Base-by-base conservation (phyloP, 2,329 filamentous ascomycete species). In the Mycosphaerelloides madeirae region DNA sequence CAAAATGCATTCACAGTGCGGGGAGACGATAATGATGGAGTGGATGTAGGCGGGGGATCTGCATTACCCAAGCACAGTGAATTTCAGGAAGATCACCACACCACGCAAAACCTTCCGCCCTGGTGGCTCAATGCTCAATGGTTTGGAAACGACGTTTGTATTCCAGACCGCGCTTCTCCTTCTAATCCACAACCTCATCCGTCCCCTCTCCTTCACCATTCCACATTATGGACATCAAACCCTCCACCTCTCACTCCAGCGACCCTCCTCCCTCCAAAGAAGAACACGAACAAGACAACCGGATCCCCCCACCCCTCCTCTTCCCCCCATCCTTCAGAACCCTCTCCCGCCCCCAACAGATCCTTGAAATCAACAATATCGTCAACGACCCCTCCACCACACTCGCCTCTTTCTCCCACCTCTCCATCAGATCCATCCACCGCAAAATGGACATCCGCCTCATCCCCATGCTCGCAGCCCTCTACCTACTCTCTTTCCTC, bases 401-500 rank as follows among this genome's bases (percentile, higher is more conserved):
- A 13, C 33, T 43, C 14, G 32, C 29, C 12, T 36, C 41, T 9
- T 43, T 43, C 25, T n/a, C 41, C 8, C 41, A 43, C 36, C 41
- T 43, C 8, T 31, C 36, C 33, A 43, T 43, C 15, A 43, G 37
- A 33, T n/a, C n/a, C n/a, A 43, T 43, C 25, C 31, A 29, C 3
- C 41, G 38, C 5, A 48, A 41, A 39, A 43, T 51, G 15, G 48
- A 51, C 31, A 5, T 43, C 3, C 42, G 37, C 14, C 38, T 70
- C 3, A 49, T 71, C 2, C 68, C 68, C 2, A 63, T 64, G n/a
- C 60, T 71, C 5, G 62, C 50, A 3, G 41, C 69, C 0, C 38
- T 70, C 5, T 70, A 70, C 42, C 53, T 69, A 6, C 45, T 65
- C 4, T 64, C 53, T 12, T 58, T 60, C 20, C 28, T 70, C 19